Evolutionary conservation across 164 flowering plant genomes (phyloP).

Genomic region (Macadamia integrifolia): DNA sequence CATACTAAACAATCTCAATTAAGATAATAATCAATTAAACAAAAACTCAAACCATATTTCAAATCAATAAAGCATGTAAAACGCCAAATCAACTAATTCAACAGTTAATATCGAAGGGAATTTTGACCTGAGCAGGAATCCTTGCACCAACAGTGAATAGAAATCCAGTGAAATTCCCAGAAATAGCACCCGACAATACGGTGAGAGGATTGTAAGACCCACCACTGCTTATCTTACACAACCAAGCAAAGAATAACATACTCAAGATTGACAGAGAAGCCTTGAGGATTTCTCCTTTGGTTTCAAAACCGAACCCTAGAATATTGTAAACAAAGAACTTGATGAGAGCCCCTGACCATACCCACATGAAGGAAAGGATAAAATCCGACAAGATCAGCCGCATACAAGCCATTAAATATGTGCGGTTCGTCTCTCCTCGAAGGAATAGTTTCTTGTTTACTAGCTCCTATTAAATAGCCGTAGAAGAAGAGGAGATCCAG

Average conservation of each 20-base stretch:
- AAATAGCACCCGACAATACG: constrained; percentile 40
- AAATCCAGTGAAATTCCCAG: constrained; percentile 50
- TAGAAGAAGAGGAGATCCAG: not conserved
- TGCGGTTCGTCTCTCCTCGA: not conserved
- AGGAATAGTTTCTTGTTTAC: not conserved
- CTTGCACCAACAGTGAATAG: constrained; percentile 48
- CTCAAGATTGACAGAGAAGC: constrained; percentile 27
- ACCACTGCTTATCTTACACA: constrained; percentile 45
- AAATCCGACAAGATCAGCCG: constrained; percentile 42
- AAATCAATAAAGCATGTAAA: not conserved
- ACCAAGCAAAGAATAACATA: constrained; percentile 65
- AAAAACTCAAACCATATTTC: not conserved
- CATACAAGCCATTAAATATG: constrained; percentile 13
- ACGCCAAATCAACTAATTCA: not conserved
- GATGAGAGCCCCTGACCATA: constrained; percentile 53
- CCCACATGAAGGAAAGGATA: constrained; percentile 66
- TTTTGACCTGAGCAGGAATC: constrained; percentile 66
- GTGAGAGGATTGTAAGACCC: constrained; percentile 67
- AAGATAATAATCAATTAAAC: not conserved
- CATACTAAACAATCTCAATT: not conserved
- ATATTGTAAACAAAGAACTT: constrained; percentile 41
- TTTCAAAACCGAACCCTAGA: constrained; percentile 37
- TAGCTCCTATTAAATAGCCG: not conserved
- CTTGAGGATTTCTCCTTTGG: constrained; percentile 40
- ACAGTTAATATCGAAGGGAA: not conserved